A percentile compares a stretch with the other conserved stretches of the same genome.
Evolutionary conservation across 2,329 filamentous ascomycete species (phyloP).

Genomic region (Thielaviopsis cerberus): DNA sequence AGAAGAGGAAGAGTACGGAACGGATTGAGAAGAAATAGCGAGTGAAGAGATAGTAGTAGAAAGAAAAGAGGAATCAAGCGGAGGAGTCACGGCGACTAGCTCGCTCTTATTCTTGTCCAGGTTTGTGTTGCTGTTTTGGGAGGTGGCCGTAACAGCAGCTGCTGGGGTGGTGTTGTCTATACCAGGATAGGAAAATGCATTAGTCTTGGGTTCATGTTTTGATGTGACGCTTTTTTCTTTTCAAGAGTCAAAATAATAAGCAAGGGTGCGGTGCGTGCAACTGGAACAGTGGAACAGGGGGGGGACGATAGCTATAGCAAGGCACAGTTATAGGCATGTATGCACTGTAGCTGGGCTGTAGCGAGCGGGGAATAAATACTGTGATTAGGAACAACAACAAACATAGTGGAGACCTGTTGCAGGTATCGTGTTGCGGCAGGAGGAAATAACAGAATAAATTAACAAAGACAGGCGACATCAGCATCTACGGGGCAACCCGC

Average conservation of each 20-base stretch:
- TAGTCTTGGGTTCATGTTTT: background rate
- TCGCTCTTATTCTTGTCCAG: constrained; percentile 5
- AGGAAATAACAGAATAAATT: too few species aligned
- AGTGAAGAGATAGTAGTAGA: constrained; percentile 1
- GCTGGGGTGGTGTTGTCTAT: constrained; percentile 1
- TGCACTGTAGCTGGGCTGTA: too few species aligned
- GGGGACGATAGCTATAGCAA: too few species aligned
- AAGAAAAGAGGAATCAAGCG: background rate
- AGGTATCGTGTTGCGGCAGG: too few species aligned
- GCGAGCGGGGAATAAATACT: too few species aligned
- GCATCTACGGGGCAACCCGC: too few species aligned
- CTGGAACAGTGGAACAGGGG: background rate
- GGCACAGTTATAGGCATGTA: too few species aligned
- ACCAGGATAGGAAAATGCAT: background rate
- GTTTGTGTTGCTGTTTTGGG: constrained; percentile 3
- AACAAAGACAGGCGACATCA: too few species aligned
- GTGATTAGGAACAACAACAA: too few species aligned
- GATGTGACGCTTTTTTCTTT: background rate
- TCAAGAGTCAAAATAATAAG: too few species aligned
- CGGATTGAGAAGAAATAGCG: background rate
- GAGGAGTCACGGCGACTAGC: background rate
- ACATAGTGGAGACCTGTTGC: too few species aligned
- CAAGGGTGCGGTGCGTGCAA: too few species aligned
- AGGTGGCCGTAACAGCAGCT: background rate
- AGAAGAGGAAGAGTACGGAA: constrained; percentile 7